phyloP scores from a whole-genome alignment of 2,329 filamentous ascomycete species.

The Thermomyces lanuginosus region DNA sequence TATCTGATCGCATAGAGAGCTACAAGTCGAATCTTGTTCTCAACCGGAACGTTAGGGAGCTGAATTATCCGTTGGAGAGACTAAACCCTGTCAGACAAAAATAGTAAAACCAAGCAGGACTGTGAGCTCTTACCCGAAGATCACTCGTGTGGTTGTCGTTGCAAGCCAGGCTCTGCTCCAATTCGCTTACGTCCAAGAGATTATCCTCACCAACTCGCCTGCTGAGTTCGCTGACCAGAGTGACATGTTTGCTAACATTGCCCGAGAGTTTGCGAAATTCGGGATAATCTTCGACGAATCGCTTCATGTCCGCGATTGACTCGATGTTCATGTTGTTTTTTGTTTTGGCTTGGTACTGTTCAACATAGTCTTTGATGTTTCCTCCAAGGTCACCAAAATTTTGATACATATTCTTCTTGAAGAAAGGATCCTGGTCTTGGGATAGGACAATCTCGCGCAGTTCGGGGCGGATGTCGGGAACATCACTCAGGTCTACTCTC shows the following conservation, averaged over 20 bases:
- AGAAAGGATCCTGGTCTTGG: constrained; percentile 95
- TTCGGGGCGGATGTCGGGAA: constrained; percentile 72
- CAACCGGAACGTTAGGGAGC: constrained; percentile 55
- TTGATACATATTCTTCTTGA: constrained; percentile 97
- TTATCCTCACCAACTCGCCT: constrained; percentile 71
- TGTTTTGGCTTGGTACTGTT: constrained; percentile 96
- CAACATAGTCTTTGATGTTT: constrained; percentile 97
- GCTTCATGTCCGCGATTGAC: constrained; percentile 96
- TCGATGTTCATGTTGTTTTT: constrained; percentile 92
- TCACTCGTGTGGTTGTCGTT: constrained; percentile 88
- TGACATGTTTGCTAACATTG: constrained; percentile 97
- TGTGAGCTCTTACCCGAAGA: constrained; percentile 56
- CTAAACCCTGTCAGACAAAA: constrained; percentile 25
- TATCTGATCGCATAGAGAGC: constrained; percentile 93
- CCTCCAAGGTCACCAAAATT: constrained; percentile 93
- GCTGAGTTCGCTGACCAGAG: constrained; percentile 83
- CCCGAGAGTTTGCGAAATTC: constrained; percentile 94
- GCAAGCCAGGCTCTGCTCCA: constrained; percentile 92
- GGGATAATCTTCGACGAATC: constrained; percentile 96
- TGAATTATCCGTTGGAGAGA: constrained; percentile 76
- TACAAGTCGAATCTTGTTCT: constrained; percentile 78
- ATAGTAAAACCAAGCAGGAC: background rate
- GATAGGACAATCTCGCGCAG: constrained; percentile 88
- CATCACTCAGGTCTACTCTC: constrained; percentile 70
- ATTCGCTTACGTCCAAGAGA: constrained; percentile 86